These are phyloP conservation scores for Phlegmacium glaucopus DNA, from an alignment of 768 basidiomycete genomes.

Conservation along the genomic window DNA sequence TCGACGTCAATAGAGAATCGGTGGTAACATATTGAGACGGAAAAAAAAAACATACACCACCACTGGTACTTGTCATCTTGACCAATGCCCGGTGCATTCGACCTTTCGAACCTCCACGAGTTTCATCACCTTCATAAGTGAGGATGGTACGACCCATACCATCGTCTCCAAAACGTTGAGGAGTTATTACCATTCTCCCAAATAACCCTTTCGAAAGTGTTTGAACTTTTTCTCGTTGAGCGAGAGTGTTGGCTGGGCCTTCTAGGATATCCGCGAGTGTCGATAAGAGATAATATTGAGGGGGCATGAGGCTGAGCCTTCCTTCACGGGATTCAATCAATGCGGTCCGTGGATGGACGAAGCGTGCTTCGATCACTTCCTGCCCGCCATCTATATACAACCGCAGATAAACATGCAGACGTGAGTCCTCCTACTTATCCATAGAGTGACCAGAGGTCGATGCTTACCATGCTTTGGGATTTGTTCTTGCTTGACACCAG, in stretches of 20 bases:
- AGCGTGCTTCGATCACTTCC: slow-evolving; percentile 69
- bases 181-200: slow-evolving; percentile 60
- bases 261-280: slow-evolving; percentile 55
- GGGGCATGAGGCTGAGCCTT: slow-evolving; percentile 64
- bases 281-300: slow-evolving; percentile 67
- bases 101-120: slow-evolving; percentile 56
- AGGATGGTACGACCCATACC: slow-evolving; percentile 45
- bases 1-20: slow-evolving; percentile 52
- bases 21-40: slow-evolving; percentile 36
- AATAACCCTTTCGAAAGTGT: slow-evolving; percentile 52
- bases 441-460: background rate
- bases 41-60: slow-evolving; percentile 41
- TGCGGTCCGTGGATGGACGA: slow-evolving; percentile 52
- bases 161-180: slow-evolving; percentile 37
- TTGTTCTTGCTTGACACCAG: slow-evolving; percentile 52
- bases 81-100: slow-evolving; percentile 56
- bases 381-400: slow-evolving; percentile 50
- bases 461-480: slow-evolving; percentile 54
- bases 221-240: slow-evolving; percentile 44
- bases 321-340: slow-evolving; percentile 48
- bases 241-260: slow-evolving; percentile 36
- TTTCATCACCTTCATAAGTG: slow-evolving; percentile 71
- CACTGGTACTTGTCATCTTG: slow-evolving; percentile 31
- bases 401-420: background rate
- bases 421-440: background rate